phyloP scores from a whole-genome alignment of 306 rosid genomes.

The Pachyrhizus erosus region DNA sequence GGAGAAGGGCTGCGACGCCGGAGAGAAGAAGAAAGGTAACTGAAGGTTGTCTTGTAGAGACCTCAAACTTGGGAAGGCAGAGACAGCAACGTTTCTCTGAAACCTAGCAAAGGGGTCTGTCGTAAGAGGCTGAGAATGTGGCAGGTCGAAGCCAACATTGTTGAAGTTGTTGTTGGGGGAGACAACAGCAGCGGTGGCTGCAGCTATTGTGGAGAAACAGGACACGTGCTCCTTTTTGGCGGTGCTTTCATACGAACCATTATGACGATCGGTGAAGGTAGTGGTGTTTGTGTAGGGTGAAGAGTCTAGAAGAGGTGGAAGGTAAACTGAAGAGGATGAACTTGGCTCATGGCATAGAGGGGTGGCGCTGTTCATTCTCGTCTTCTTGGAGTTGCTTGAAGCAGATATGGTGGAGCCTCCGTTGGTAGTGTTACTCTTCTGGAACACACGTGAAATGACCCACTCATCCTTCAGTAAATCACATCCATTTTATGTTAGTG shows the following conservation, averaged over 20 bases:
- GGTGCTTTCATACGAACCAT: slow-evolving; percentile 61
- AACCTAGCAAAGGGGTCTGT: slow-evolving; percentile 50
- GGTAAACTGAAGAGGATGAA: slow-evolving; percentile 85
- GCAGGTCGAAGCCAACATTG: slow-evolving; percentile 46
- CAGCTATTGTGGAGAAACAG: slow-evolving; percentile 95
- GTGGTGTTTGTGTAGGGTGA: slow-evolving; percentile 55
- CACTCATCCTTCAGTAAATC: slow-evolving; percentile 74
- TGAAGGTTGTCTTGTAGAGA: slow-evolving; percentile 90
- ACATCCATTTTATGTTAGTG: neutral
- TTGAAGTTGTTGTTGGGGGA: slow-evolving; percentile 31
- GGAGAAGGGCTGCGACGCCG: slow-evolving; percentile 36
- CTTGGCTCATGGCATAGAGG: slow-evolving; percentile 65
- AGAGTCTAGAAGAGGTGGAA: slow-evolving; percentile 86
- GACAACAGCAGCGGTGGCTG: slow-evolving; percentile 37
- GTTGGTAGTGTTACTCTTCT: slow-evolving; percentile 55
- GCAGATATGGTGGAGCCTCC: slow-evolving; percentile 42
- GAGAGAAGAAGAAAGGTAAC: slow-evolving; percentile 60
- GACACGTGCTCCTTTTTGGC: slow-evolving; percentile 96
- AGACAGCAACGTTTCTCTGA: slow-evolving; percentile 60
- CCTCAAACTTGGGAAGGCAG: slow-evolving; percentile 84
- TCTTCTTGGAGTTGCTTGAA: slow-evolving; percentile 59
- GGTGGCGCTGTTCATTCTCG: slow-evolving; percentile 35
- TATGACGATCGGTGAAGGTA: slow-evolving; percentile 53
- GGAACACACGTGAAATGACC: slow-evolving; percentile 95
- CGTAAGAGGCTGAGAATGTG: slow-evolving; percentile 28